Conservation (phyloP, 441 rosid genomes). For the Populus hybrid region DNA sequence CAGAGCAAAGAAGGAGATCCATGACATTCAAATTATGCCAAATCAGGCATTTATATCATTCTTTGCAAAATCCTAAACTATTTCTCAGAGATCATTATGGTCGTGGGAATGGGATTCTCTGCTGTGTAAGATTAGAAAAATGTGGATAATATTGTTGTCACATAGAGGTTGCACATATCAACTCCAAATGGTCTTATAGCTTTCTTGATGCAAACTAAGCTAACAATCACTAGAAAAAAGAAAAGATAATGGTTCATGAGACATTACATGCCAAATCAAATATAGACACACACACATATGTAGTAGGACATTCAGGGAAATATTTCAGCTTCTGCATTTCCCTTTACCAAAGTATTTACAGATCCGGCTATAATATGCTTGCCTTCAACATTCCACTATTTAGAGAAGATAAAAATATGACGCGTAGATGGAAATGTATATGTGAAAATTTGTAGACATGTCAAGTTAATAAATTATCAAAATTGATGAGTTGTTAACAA, state of each 20-base stretch:
- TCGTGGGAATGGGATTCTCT: neutral
- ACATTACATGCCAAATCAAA: neutral
- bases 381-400: neutral
- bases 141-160: neutral
- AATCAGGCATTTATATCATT: neutral
- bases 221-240: neutral
- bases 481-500: slow-evolving; percentile 3
- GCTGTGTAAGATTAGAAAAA: neutral
- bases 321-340: neutral
- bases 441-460: neutral
- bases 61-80: neutral
- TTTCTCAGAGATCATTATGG: neutral
- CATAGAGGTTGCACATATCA: neutral
- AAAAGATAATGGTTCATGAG: neutral
- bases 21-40: neutral
- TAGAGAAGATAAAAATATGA: neutral
- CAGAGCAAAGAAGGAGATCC: neutral
- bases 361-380: neutral
- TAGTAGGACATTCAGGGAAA: neutral
- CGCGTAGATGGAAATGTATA: neutral
- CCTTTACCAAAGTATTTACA: neutral
- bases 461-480: neutral
- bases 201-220: neutral
- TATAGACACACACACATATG: neutral
- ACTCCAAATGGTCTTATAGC: neutral